Evolutionary conservation across 2,329 filamentous ascomycete genomes (phyloP), one percentile per base, ranked within the genome.

Genomic region (Diaporthe humulicola): DNA sequence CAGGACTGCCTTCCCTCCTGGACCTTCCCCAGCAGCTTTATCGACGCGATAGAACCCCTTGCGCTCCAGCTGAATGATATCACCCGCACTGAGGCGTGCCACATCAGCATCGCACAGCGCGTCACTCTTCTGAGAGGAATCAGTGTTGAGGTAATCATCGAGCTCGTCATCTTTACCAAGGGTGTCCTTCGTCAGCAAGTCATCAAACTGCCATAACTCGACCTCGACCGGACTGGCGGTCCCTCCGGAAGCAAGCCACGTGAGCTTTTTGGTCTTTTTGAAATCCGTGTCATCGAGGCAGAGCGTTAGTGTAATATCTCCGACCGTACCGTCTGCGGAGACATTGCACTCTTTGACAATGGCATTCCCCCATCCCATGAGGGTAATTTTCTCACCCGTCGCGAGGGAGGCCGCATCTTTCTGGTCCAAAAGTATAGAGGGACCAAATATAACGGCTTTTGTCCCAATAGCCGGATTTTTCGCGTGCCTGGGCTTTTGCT

Each of bases 351-450:
- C 15, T 22, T 30, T 42, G 38, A 97, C 93, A 78, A 95, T 90
- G 17, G 94, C 95, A 81, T 97, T 97, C 79, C 96, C 96, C 96
- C 96, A 98, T 83, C 93, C 93, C 96, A 98, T 98, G 52, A 98
- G 89, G 0, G 96, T 98, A 80, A 98, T 94, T 84, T 98, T 95
- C 86, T 98, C 96, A 81, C 93, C 92, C 75, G 93, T 89, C 79
- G 91, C 93, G 85, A 98, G 97, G 33, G 90, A 90, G 82, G 93
- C 92, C 76, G 93, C 95, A 80, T 98, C 96, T 60, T 89, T 93
- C 84, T 98, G 96, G 82, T 98, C 96, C 71, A 98, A 86, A 76
- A 97, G 87, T 78, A 98, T 88, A 76, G 92, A 89, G 74, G 90
- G 89, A 81, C 93, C 94, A 83, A 93, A 97, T 33, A 91, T 89